A percentile compares a stretch with the other conserved stretches of the same genome.
These are phyloP conservation scores for Sporothrix brasiliensis DNA, from an alignment of 2,329 filamentous ascomycete species.

Conservation along the genomic window DNA sequence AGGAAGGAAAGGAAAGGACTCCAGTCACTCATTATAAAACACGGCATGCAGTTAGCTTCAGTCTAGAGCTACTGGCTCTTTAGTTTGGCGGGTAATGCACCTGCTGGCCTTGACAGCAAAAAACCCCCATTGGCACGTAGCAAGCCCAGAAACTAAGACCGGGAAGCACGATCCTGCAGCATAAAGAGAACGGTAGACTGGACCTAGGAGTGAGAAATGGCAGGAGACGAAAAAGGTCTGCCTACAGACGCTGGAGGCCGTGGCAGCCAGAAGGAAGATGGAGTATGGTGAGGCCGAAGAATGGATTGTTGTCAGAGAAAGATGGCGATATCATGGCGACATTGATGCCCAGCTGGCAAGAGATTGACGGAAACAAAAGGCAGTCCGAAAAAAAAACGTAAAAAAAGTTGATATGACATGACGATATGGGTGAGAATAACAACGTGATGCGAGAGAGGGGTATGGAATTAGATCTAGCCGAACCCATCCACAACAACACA, in stretches of 20 bases:
- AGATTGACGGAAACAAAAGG: neutral
- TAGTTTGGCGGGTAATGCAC: neutral
- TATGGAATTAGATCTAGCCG: neutral
- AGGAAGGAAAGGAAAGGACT: neutral
- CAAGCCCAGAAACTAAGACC: neutral
- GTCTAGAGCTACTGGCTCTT: constrained; percentile 14
- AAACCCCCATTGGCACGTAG: neutral
- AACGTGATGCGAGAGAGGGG: constrained; percentile 29
- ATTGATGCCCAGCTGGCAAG: neutral
- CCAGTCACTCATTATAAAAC: neutral
- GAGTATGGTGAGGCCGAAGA: too few species aligned
- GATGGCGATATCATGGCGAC: constrained; percentile 15
- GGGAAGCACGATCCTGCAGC: constrained; percentile 12
- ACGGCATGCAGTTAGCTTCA: neutral
- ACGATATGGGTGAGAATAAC: constrained; percentile 26
- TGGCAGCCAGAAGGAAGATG: constrained; percentile 3
- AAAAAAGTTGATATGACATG: constrained; percentile 8
- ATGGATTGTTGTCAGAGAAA: neutral
- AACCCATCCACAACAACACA: constrained; percentile 5
- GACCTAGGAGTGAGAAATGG: neutral
- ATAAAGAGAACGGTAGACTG: neutral
- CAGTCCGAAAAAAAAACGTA: too few species aligned
- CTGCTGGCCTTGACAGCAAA: neutral
- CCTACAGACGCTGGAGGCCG: neutral
- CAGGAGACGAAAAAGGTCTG: neutral